Base-by-base conservation (phyloP, 345 rosid species). In the Alliaria petiolata region DNA sequence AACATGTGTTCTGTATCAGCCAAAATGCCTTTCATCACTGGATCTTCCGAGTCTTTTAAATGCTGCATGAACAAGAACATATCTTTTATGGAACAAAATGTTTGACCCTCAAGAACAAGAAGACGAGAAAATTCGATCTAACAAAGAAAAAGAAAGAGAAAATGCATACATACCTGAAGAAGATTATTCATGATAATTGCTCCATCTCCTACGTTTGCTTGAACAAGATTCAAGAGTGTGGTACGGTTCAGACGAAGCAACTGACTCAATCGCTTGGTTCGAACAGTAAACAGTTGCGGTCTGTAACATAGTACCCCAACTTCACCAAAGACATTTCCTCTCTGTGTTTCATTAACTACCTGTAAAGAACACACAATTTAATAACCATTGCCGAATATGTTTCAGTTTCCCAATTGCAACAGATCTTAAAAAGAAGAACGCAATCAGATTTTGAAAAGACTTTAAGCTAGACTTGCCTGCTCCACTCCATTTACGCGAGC, bases 171-270 rank as follows among this genome's bases (percentile, higher is more conserved):
- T 17, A 85, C 98, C 88, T 90, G 89, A 76, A 93, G 96, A 71
- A 89, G 87, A 77, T 93, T 93, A 72, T 85, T 87, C 85, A 89
- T 87, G 68, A 93, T 91, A 20, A 91, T 80, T 25, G 96, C 85
- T 51, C 97, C 98, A 62, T 93, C 98, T 71, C 91, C 96, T 63
- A 90, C 90, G 71, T 85, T 93, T 56, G 97, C 81, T 70, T 87
- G 93, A 57, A 93, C 85, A 36, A 91, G 83, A 67, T 79, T 89
- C 40, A 91, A 63, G 52, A 93, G 84, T 14, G 84, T 39, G 0
- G 96, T 85, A 5, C 97, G 96, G 78, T 89, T 89, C 80, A 93
- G 47, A 60, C 97, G 97, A 58, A 93, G 85, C 73, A 93, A 86
- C 81, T 93, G 98, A 62, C 86, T 83, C 82, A 93, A 69, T 45